Evolutionary conservation across 176 grass and related monocot species (phyloP).

Genomic region (Musa beccarii): DNA sequence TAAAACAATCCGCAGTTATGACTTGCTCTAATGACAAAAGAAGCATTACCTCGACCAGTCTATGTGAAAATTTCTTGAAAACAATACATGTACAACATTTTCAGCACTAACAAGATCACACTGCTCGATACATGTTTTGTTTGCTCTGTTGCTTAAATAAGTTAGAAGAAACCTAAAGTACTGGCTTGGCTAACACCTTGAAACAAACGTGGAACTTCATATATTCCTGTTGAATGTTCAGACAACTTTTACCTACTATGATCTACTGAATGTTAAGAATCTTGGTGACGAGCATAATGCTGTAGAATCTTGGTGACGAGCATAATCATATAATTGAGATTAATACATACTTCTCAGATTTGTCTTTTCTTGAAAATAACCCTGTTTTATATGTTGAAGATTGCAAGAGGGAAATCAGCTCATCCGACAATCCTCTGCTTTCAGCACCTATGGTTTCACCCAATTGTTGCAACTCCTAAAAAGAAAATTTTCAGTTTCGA

Average conservation of each 20-base stretch:
- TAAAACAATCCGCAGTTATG: background rate
- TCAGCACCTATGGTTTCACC: slow-evolving; percentile 67
- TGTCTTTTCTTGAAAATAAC: slow-evolving; percentile 84
- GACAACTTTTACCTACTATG: background rate
- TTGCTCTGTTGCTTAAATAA: too few relatives aligned
- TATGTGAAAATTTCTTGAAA: too few relatives aligned
- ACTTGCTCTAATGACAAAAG: background rate
- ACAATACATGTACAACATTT: too few relatives aligned
- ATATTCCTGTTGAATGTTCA: background rate
- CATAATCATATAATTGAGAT: background rate
- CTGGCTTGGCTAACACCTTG: background rate
- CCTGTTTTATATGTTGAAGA: slow-evolving; percentile 55
- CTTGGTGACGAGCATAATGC: too few relatives aligned
- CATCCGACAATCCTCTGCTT: slow-evolving; percentile 68
- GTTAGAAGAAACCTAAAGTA: background rate
- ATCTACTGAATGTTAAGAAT: too few relatives aligned
- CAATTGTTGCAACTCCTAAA: slow-evolving; percentile 80
- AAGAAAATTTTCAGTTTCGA: slow-evolving; percentile 6
- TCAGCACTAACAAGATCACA: too few relatives aligned
- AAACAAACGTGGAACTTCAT: background rate
- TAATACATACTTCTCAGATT: slow-evolving; percentile 63
- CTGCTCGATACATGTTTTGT: too few relatives aligned
- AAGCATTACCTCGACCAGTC: too few relatives aligned
- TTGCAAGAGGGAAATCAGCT: slow-evolving; percentile 43
- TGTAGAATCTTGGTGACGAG: too few relatives aligned